Evolutionary conservation across 164 flowering plant genomes (phyloP).

Genomic region (Malania oleifera): DNA sequence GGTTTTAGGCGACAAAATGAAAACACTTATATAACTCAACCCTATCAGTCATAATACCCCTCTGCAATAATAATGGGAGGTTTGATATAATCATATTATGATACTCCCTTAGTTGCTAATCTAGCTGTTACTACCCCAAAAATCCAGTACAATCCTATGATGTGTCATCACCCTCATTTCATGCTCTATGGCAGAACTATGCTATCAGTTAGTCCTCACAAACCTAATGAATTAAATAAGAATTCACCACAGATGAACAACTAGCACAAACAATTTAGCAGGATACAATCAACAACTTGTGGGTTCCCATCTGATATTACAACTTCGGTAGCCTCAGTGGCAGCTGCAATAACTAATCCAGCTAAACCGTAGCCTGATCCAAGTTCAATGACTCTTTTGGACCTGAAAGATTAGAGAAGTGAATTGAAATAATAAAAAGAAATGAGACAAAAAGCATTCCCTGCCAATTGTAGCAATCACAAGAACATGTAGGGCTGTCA

Average conservation of each 20-base stretch:
- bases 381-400: slow-evolving; percentile 80
- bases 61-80: too few species aligned
- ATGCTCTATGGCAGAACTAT: not conserved
- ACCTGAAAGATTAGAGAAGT: slow-evolving; percentile 27
- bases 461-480: not conserved
- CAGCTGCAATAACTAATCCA: slow-evolving; percentile 75
- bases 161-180: too few species aligned
- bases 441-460: not conserved
- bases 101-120: too few species aligned
- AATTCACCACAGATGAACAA: not conserved
- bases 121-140: too few species aligned
- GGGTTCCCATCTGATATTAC: slow-evolving; percentile 93
- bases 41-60: too few species aligned
- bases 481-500: not conserved
- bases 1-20: too few species aligned
- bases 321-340: slow-evolving; percentile 72
- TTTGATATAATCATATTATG: too few species aligned
- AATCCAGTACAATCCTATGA: too few species aligned
- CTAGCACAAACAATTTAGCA: slow-evolving; percentile 15
- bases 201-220: not conserved
- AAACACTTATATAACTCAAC: too few species aligned
- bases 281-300: slow-evolving; percentile 98
- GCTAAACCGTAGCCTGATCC: slow-evolving; percentile 99
- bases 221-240: not conserved
- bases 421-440: not conserved